Evolutionary conservation across 306 rosid genomes (phyloP).

Genomic region (Pterocarpus macrocarpus): DNA sequence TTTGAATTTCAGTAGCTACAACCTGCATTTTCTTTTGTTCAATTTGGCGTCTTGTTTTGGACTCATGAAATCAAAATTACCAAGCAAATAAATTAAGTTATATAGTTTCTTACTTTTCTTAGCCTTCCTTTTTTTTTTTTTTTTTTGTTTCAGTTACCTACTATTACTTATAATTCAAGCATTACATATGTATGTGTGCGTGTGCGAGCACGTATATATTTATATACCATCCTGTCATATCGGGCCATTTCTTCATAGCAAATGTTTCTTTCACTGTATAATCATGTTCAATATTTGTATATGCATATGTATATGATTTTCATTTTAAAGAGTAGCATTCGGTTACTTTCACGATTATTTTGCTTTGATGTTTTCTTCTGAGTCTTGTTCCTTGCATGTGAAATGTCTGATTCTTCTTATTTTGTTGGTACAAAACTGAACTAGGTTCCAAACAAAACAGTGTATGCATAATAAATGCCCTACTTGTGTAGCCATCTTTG

Average conservation of each 20-base stretch:
- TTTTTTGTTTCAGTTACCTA: background rate
- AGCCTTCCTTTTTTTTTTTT: background rate
- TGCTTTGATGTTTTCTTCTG: background rate
- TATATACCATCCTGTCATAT: background rate
- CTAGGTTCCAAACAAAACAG: background rate
- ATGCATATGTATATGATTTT: background rate
- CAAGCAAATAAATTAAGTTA: background rate
- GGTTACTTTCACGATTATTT: background rate
- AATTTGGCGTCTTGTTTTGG: constrained; percentile 20
- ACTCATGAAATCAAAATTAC: background rate
- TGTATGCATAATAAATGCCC: background rate
- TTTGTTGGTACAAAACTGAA: background rate
- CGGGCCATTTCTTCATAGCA: constrained; percentile 3
- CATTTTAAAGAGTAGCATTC: constrained; percentile 21
- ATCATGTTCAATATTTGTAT: constrained; percentile 14
- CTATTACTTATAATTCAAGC: constrained; percentile 19
- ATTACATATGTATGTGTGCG: background rate
- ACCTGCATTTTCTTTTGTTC: constrained; percentile 26
- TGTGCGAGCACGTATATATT: too few species aligned
- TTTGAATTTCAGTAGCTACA: constrained; percentile 38
- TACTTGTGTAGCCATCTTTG: background rate
- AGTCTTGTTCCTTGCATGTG: constrained; percentile 27
- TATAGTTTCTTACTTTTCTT: background rate
- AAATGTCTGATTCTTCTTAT: constrained; percentile 24
- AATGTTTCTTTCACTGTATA: background rate